Conservation (phyloP, 768 basidiomycete species). For the Boletus patriciae region DNA sequence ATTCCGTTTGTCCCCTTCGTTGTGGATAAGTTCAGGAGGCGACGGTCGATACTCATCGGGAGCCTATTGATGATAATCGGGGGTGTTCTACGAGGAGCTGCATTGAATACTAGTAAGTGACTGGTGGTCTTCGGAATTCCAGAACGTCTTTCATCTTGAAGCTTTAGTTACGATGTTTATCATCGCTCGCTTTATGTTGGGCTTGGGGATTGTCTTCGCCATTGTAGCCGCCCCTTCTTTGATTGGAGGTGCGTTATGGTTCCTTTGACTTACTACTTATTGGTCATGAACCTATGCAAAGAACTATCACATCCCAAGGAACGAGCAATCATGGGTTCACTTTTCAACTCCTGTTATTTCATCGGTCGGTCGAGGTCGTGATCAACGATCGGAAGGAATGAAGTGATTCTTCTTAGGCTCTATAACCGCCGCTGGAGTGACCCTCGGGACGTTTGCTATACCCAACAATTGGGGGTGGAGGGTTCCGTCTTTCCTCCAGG, state of each 20-base stretch:
- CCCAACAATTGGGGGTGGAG: no score
- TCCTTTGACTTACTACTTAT: background rate
- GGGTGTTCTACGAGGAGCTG: slow-evolving; percentile 2
- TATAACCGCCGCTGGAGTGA: no score
- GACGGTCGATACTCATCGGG: slow-evolving; percentile 1
- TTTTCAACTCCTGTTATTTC: background rate
- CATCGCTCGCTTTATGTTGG: slow-evolving; percentile 4
- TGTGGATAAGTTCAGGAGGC: slow-evolving; percentile 1
- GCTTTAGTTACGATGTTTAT: slow-evolving; percentile 5
- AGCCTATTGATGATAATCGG: slow-evolving; percentile 1
- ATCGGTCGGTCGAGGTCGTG: no score
- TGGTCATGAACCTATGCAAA: background rate
- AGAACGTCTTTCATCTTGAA: background rate
- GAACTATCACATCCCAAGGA: slow-evolving; percentile 16
- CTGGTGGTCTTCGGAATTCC: no score
- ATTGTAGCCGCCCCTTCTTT: slow-evolving; percentile 4
- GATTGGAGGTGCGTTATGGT: slow-evolving; percentile 2
- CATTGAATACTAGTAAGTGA: slow-evolving; percentile 4
- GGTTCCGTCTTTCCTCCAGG: no score
- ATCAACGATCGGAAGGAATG: no score
- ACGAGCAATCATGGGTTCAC: background rate
- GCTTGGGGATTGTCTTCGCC: background rate
- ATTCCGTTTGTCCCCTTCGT: background rate
- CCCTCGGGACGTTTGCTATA: no score
- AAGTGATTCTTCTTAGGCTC: no score